A percentile compares a stretch with the other conserved stretches of the same genome.
These are phyloP conservation scores for Vigna angularis DNA, from an alignment of 306 rosid species.

Conservation along the genomic window DNA sequence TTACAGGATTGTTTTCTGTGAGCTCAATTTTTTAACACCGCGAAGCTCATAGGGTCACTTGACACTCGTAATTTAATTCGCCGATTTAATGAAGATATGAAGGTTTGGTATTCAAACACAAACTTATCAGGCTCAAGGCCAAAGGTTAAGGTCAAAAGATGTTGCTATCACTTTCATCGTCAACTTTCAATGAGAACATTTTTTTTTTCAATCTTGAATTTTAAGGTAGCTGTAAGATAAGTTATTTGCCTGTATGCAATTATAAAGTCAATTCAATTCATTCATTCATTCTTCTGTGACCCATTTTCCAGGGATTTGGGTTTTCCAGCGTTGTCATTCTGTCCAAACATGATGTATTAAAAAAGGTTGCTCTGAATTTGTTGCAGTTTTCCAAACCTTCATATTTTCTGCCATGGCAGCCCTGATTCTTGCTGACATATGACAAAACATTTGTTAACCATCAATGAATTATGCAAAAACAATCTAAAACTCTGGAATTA, in stretches of 20 bases:
- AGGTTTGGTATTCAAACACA: neutral
- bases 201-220: constrained; percentile 70
- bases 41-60: no score
- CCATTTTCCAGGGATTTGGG: constrained; percentile 45
- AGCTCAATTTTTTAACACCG: neutral
- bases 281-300: neutral
- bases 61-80: neutral
- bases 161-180: constrained; percentile 46
- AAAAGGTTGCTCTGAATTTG: constrained; percentile 40
- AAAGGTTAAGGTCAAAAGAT: constrained; percentile 50
- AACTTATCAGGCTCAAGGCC: constrained; percentile 41
- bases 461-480: neutral
- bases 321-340: constrained; percentile 52
- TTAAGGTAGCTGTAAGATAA: constrained; percentile 64
- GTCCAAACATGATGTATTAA: constrained; percentile 62
- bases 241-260: neutral
- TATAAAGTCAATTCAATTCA: constrained; percentile 7
- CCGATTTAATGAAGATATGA: neutral
- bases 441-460: neutral
- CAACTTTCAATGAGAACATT: constrained; percentile 72
- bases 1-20: constrained; percentile 8
- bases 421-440: neutral
- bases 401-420: neutral
- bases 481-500: neutral
- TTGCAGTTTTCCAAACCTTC: neutral